Evolutionary conservation across 2,329 filamentous ascomycete species (phyloP), one percentile per base, ranked within the genome.

Genomic region (Chaetomiaceae sp.): DNA sequence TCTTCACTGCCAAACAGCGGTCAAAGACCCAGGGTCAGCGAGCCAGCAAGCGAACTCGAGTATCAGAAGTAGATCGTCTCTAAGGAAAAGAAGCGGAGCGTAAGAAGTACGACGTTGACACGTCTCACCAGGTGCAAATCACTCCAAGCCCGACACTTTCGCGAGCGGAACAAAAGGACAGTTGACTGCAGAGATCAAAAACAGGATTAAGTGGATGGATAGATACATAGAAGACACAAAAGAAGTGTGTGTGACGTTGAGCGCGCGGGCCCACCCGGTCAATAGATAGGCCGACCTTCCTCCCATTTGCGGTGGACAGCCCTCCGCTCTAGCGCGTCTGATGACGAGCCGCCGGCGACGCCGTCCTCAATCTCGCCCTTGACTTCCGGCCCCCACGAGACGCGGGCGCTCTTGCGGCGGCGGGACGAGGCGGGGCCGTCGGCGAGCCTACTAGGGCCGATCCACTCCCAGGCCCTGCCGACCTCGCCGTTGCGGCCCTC

Each of bases 381-480:
- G 33, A 68, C 56, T 20, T 70, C 68, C 3, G 65, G 57, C 7
- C 65, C 66, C 59, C 65, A 70, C 1, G 75, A 78, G 11, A 73
- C 68, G n/a, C 76, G 67, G 2, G 70, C 74, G 55, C 73, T 79
- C 56, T 71, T 72, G 27, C 76, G 68, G 39, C 73, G 68, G 34
- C 73, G 63, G 64, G 26, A 20, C 32, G 70, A 69, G 15, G 44
- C 50, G 2, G 48, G 52, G n/a, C 35, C 48, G 45, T 48, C 66
- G 26, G 71, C 69, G 26, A 70, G 72, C 15, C 69, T 64, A 15
- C 73, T 68, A 12, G 79, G 76, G 1, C 81, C 81, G 51, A 84
- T 83, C 81, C 81, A 84, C 60, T 84, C 81, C 81, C 81, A 84
- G 1, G 79, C 81, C 22, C 79, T 71, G 22, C 78, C 79, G 24